Evolutionary conservation across 768 basidiomycete species (phyloP), one percentile per base, ranked within the genome.

Genomic region (Podaxis sp.): DNA sequence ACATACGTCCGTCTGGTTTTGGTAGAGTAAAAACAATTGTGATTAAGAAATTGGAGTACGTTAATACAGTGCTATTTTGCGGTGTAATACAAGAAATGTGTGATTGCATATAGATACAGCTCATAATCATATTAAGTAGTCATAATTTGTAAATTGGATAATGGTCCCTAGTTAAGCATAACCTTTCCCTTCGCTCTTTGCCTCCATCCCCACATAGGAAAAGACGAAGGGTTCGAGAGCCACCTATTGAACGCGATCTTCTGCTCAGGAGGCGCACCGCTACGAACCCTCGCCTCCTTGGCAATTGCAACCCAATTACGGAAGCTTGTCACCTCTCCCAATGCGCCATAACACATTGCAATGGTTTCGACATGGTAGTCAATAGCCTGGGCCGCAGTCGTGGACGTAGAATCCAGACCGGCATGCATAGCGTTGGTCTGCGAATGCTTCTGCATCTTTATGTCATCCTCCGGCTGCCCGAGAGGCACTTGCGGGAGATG

Each of bases 331-430:
- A 65, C 68, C 42, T 81, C 77, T 19, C 70, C 69, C 17, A 81
- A 65, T 9, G 77, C 78, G 0, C 78, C 80, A 65, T 78, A 79
- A 49, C 77, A 78, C 73, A 78, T 76, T 2, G 77, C 77, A 26
- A 81, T 74, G 4, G 66, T 69, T 54, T 81, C 80, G 11, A 75
- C 66, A 42, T 80, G 78, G n/a, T 56, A 33, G 30, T 63, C 61
- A 17, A 63, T 57, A 19, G 44, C 46, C 11, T 63, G 44, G 1
- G 46, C 19, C 4, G 24, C 24, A 2, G 19, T 13, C 28, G 30
- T 48, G 6, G 54, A 24, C n/a, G 5, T 22, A 22, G 44, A 15
- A 24, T n/a, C 59, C 26, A 59, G 4, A 24, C 36, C 24, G 4
- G 36, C 30, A 13, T 15, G n/a, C 36, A 42, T 39, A 7, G 38